Conservation (phyloP, 2,329 filamentous ascomycete species). For the Dendryphion nanum region DNA sequence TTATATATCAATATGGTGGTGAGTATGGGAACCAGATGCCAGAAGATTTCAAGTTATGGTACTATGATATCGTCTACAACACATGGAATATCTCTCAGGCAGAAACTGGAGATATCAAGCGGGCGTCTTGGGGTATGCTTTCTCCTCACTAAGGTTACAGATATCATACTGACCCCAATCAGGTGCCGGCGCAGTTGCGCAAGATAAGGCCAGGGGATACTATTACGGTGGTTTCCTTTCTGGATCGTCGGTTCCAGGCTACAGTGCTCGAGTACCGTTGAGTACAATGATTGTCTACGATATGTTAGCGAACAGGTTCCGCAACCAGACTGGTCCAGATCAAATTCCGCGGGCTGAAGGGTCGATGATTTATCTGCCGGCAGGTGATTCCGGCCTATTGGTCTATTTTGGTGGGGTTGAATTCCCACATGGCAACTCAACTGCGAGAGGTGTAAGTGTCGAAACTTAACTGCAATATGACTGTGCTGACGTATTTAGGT, state of each 20-base stretch:
- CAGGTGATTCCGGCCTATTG: conserved; percentile 56
- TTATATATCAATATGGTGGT: conserved; percentile 60
- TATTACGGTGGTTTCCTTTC: conserved; percentile 61
- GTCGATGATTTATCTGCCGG: conserved; percentile 57
- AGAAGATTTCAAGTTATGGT: conserved; percentile 48
- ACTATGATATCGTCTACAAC: conserved; percentile 55
- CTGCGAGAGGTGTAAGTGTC: conserved; percentile 8
- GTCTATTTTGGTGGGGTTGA: conserved; percentile 59
- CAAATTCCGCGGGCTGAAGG: conserved; percentile 55
- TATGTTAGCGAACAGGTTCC: conserved; percentile 51
- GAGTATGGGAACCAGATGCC: conserved; percentile 45
- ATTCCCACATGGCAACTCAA: conserved; percentile 7
- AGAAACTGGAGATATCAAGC: conserved; percentile 5
- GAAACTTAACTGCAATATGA: no score
- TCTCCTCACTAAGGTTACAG: not conserved
- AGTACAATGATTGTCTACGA: conserved; percentile 53
- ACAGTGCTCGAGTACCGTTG: conserved; percentile 46
- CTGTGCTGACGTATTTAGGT: conserved; percentile 7
- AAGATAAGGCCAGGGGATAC: conserved; percentile 53
- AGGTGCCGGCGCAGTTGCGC: conserved; percentile 52
- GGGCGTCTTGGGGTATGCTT: conserved; percentile 15
- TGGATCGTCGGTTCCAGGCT: conserved; percentile 50
- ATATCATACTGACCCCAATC: conserved; percentile 17
- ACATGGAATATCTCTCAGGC: conserved; percentile 43
- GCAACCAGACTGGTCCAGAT: conserved; percentile 54